phyloP scores from a whole-genome alignment of 495 filamentous ascomycete species.

The Podospora pseudocomata region DNA sequence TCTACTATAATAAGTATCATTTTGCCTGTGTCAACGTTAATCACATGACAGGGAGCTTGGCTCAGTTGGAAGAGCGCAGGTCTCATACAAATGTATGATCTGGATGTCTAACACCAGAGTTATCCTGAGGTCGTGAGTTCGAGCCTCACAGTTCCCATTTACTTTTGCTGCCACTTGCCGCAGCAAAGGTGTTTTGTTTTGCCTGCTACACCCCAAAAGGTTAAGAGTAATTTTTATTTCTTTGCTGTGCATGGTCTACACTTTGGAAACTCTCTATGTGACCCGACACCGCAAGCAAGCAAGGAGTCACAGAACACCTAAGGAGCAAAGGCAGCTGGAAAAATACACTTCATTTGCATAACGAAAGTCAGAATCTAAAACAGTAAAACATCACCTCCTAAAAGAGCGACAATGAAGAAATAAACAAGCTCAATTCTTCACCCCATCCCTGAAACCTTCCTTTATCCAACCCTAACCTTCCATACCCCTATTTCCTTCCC shows the following conservation, averaged over 20 bases:
- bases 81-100: constrained; percentile 23
- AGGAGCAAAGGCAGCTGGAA: too few relatives aligned
- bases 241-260: too few relatives aligned
- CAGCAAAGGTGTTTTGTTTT: background rate
- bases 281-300: too few relatives aligned
- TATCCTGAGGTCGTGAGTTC: constrained; percentile 27
- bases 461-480: background rate
- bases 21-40: too few relatives aligned
- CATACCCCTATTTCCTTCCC: background rate
- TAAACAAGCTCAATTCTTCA: background rate
- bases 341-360: too few relatives aligned
- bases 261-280: too few relatives aligned
- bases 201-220: background rate
- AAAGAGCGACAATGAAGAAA: background rate
- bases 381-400: background rate
- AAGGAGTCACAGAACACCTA: too few relatives aligned
- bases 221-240: too few relatives aligned
- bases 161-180: background rate
- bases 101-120: constrained; percentile 12
- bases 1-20: too few relatives aligned
- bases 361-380: too few relatives aligned
- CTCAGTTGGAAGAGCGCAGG: constrained; percentile 27
- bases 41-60: constrained; percentile 20
- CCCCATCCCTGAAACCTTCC: background rate
- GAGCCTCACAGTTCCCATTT: constrained; percentile 23